These are phyloP conservation scores for Naegleria gruberi DNA, from an alignment of 208 protist species.

Conservation along the genomic window DNA sequence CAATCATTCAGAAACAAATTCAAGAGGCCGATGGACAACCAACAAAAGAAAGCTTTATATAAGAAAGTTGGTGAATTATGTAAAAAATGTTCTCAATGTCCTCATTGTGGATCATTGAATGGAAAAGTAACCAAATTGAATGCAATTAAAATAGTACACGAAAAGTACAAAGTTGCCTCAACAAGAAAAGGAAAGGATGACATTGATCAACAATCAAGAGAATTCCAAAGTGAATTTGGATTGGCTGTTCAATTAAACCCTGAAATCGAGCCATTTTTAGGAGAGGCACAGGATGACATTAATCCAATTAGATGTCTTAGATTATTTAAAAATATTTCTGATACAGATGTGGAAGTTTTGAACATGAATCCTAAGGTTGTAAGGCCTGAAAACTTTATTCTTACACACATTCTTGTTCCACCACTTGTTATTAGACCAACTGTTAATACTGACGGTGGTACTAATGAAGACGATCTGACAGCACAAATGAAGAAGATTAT, in stretches of 20 bases:
- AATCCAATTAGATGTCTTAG: constrained; percentile 72
- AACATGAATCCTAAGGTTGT: constrained; percentile 67
- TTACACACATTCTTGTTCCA: constrained; percentile 86
- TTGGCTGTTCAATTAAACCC: constrained; percentile 51
- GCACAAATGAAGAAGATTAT: constrained; percentile 85
- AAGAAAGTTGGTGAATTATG: constrained; percentile 43
- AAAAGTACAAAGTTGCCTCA: background rate
- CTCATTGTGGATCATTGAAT: constrained; percentile 84
- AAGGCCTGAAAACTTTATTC: constrained; percentile 79
- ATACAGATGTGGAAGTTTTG: constrained; percentile 80
- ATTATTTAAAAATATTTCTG: constrained; percentile 82
- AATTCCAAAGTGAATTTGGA: background rate
- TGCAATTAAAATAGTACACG: constrained; percentile 38
- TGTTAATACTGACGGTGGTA: constrained; percentile 55
- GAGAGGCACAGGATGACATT: constrained; percentile 78
- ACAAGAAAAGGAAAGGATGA: background rate
- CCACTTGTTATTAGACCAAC: constrained; percentile 92
- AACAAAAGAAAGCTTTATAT: constrained; percentile 35
- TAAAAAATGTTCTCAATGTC: constrained; percentile 73
- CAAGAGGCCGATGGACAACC: constrained; percentile 38
- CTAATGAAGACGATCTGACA: constrained; percentile 98
- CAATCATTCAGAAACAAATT: constrained; percentile 39
- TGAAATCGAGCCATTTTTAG: constrained; percentile 37
- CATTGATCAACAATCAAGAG: background rate
- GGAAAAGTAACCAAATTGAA: constrained; percentile 69